Base-by-base conservation (phyloP, 768 basidiomycete species). In the Leucogyrophana mollusca region DNA sequence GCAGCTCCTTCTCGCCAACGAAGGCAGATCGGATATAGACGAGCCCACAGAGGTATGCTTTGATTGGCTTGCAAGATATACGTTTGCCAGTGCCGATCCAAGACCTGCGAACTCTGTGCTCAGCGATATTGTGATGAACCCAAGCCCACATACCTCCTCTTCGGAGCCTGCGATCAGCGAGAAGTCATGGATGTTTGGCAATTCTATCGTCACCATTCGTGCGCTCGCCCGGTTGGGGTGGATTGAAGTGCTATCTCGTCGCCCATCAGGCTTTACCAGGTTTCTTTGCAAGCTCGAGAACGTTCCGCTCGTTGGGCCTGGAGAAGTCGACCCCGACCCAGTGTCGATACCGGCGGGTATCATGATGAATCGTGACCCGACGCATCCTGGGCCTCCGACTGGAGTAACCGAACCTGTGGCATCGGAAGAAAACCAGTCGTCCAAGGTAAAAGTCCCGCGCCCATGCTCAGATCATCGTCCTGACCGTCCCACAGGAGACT, bases 11-110 rank as follows among this genome's bases (percentile, higher is more conserved):
- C 73, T 93, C 20, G 93, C 92, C 11, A 93, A 93, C 66, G 87
- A 89, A 49, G 84, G 79, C 11, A 80, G 78, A 43, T 69, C 71
- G 2, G 75, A 79, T 33, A 72, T 94, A 4, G 96, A 98, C 62
- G 91, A 90, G 49, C 85, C 87, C 21, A 90, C 94, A 0, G 92
- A 97, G 60, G 95, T 98, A 27, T 95, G 92, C 66, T 94, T 98
- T 59, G 96, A 99, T 63, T 98, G 94, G 93, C 76, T 99, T 14
- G 87, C 92, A 9, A 78, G 96, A 14, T 96, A 96, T 61, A 87
- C 95, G 0, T 97, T 94, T 57, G 92, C 86, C 11, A 93, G 87
- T 57, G 92, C 93, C 13, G 94, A 96, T 60, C 94, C 95, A 1
- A 81, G 89, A 13, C 92, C 95, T 2, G 81, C 92, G 1, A 77